phyloP scores from a whole-genome alignment of 148 eudicot species.

The Persicaria maculosa region DNA sequence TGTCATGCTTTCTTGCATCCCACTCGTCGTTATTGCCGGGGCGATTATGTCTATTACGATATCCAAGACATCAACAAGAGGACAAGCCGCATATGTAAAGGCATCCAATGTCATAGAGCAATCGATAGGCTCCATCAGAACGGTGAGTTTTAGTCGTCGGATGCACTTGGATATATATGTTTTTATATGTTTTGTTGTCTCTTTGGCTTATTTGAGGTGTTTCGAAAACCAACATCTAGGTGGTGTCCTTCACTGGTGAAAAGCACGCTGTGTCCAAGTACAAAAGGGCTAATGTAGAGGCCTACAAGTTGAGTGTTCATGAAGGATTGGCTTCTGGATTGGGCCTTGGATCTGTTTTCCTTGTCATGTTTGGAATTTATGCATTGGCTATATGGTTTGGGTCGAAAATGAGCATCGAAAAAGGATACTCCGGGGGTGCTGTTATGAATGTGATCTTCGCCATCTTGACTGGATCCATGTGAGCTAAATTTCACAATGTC shows the following conservation, averaged over 20 bases:
- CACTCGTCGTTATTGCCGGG: slow-evolving; percentile 49
- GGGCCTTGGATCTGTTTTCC: slow-evolving; percentile 39
- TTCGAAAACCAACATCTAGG: slow-evolving; percentile 23
- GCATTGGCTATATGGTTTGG: slow-evolving; percentile 69
- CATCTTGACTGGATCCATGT: slow-evolving; percentile 57
- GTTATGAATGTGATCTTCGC: slow-evolving; percentile 48
- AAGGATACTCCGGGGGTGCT: slow-evolving; percentile 45
- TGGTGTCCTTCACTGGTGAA: slow-evolving; percentile 74
- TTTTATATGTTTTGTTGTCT: no score
- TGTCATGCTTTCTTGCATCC: slow-evolving; percentile 59
- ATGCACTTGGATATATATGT: slow-evolving; percentile 16
- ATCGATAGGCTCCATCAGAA: slow-evolving; percentile 78
- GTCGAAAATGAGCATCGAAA: slow-evolving; percentile 42
- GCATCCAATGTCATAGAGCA: slow-evolving; percentile 76
- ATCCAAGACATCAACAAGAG: slow-evolving; percentile 49
- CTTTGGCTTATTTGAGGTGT: no score
- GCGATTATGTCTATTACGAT: slow-evolving; percentile 35
- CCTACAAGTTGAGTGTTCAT: slow-evolving; percentile 38
- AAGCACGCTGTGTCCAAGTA: slow-evolving; percentile 41
- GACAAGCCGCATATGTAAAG: slow-evolving; percentile 65
- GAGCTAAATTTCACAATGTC: slow-evolving; percentile 12
- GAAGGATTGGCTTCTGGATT: slow-evolving; percentile 49
- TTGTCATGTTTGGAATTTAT: slow-evolving; percentile 32
- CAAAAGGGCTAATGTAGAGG: slow-evolving; percentile 29
- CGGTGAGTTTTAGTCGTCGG: slow-evolving; percentile 34